phyloP scores from a whole-genome alignment of 306 rosid genomes.

The Vigna unguiculata region DNA sequence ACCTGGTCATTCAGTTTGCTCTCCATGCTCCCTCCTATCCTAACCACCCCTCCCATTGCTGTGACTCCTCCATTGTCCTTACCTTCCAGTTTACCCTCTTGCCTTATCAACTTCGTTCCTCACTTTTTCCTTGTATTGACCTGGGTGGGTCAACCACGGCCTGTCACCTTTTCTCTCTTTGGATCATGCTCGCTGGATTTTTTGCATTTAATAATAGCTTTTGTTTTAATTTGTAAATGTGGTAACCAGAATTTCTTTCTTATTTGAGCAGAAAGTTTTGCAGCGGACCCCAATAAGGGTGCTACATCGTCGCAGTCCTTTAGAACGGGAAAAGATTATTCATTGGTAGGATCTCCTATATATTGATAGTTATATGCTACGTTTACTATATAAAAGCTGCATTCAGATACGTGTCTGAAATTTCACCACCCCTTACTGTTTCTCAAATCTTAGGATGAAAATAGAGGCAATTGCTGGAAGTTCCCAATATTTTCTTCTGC shows the following conservation, averaged over 20 bases:
- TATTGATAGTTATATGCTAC: constrained; percentile 32
- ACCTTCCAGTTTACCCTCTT: not conserved
- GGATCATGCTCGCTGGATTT: not conserved
- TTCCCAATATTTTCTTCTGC: constrained; percentile 88
- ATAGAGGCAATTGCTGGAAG: constrained; percentile 74
- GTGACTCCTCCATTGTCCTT: not conserved
- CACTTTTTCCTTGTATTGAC: not conserved
- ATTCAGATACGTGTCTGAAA: constrained; percentile 33
- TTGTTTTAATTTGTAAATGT: constrained; percentile 11
- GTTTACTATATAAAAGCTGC: constrained; percentile 12
- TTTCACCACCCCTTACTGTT: constrained; percentile 23
- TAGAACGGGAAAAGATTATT: constrained; percentile 88
- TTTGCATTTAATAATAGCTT: constrained; percentile 1
- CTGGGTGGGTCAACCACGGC: not conserved
- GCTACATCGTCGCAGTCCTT: constrained; percentile 96
- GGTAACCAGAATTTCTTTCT: not conserved
- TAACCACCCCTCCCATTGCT: not conserved
- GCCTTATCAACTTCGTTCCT: not conserved
- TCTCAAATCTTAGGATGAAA: constrained; percentile 75
- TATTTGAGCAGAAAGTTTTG: constrained; percentile 64
- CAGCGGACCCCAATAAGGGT: constrained; percentile 96
- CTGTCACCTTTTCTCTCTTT: constrained; percentile 13
- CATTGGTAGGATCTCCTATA: constrained; percentile 67
- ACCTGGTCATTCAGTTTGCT: not conserved
- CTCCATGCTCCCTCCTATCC: not conserved